These are phyloP conservation scores for Dorcoceras hygrometricum DNA, from an alignment of 257 asterid genomes.

Conservation along the genomic window DNA sequence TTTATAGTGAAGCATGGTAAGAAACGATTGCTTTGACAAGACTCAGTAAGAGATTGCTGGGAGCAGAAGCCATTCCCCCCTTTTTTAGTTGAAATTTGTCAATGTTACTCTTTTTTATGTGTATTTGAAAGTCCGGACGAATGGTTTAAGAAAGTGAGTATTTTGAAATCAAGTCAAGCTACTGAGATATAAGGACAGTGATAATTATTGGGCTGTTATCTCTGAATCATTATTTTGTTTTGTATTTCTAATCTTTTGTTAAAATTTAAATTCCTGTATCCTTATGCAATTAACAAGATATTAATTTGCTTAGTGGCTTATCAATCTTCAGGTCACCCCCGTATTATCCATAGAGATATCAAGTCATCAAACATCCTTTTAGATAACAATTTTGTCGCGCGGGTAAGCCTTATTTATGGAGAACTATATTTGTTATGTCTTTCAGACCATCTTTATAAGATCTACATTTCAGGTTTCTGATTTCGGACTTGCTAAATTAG, in stretches of 20 bases:
- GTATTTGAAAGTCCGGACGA: background rate
- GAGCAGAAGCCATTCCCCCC: background rate
- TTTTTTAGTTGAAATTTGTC: background rate
- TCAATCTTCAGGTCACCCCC: conserved; percentile 67
- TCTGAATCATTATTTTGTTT: conserved; percentile 1
- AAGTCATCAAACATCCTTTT: conserved; percentile 94
- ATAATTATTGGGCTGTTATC: background rate
- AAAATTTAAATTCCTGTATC: background rate
- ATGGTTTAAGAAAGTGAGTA: background rate
- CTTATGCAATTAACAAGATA: background rate
- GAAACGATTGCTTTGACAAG: no score
- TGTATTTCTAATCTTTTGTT: background rate
- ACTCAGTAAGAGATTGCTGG: background rate
- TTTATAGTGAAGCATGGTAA: background rate
- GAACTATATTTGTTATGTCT: background rate
- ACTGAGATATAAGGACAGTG: conserved; percentile 3
- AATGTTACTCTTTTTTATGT: background rate
- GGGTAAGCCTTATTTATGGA: conserved; percentile 42
- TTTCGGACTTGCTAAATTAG: conserved; percentile 91
- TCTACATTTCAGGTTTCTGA: conserved; percentile 71
- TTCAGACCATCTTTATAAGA: conserved; percentile 5
- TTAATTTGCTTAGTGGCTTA: conserved; percentile 11
- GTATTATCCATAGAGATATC: conserved; percentile 91
- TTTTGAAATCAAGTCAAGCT: background rate
- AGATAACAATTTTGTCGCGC: conserved; percentile 80